Conservation (phyloP, 306 rosid genomes). For the Hippophae rhamnoides region DNA sequence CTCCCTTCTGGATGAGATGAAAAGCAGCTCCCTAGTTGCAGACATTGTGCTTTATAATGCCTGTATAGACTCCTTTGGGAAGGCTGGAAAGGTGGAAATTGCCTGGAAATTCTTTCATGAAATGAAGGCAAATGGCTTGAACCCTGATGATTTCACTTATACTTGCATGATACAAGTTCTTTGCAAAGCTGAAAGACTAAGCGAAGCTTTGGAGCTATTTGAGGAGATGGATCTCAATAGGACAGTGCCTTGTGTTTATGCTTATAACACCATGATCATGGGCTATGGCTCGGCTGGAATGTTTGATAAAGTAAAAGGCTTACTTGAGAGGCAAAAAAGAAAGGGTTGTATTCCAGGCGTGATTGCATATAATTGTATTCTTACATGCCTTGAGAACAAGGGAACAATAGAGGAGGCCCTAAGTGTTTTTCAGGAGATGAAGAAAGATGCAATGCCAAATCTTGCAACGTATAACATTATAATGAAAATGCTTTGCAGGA, state of each 20-base stretch:
- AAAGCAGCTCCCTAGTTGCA: slow-evolving; percentile 54
- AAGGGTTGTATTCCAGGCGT: slow-evolving; percentile 84
- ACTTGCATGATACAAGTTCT: slow-evolving; percentile 95
- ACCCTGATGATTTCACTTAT: slow-evolving; percentile 78
- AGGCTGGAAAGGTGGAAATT: slow-evolving; percentile 84
- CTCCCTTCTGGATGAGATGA: slow-evolving; percentile 88
- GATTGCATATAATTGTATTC: slow-evolving; percentile 75
- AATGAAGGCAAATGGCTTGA: slow-evolving; percentile 57
- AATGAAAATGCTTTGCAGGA: slow-evolving; percentile 74
- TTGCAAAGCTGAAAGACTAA: slow-evolving; percentile 66
- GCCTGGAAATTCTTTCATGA: slow-evolving; percentile 99
- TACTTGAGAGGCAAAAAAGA: slow-evolving; percentile 83
- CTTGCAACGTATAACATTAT: slow-evolving; percentile 72
- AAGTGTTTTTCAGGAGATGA: slow-evolving; percentile 62
- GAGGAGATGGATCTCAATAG: slow-evolving; percentile 64
- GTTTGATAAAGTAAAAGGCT: slow-evolving; percentile 73
- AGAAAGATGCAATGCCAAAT: slow-evolving; percentile 80
- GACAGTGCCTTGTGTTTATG: slow-evolving; percentile 89
- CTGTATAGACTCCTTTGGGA: slow-evolving; percentile 88
- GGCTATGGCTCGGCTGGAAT: slow-evolving; percentile 77
- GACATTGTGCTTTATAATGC: slow-evolving; percentile 84
- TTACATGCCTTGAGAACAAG: slow-evolving; percentile 75
- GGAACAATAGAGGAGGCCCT: slow-evolving; percentile 69
- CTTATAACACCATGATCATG: slow-evolving; percentile 97
- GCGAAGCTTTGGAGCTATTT: slow-evolving; percentile 70